A percentile compares a stretch with the other conserved stretches of the same genome.
Conservation (phyloP, 2,329 filamentous ascomycete species). For the Colletotrichum echinochloae region DNA sequence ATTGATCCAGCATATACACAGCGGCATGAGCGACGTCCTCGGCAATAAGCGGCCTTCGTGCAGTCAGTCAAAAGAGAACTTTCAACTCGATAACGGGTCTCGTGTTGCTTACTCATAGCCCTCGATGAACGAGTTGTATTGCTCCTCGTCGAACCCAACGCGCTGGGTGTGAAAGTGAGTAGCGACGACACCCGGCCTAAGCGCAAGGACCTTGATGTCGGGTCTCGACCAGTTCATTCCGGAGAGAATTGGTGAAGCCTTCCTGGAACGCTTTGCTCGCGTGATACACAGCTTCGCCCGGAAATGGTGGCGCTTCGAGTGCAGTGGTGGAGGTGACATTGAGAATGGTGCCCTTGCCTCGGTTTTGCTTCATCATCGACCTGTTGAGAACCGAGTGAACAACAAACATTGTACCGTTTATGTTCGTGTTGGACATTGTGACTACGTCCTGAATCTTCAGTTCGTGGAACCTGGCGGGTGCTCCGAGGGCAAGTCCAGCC, state of each 20-base stretch:
- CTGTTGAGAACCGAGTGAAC: slow-evolving; percentile 59
- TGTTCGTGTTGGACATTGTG: slow-evolving; percentile 61
- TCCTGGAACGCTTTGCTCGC: slow-evolving; percentile 60
- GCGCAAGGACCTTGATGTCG: slow-evolving; percentile 59
- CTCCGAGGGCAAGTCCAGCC: slow-evolving; percentile 60
- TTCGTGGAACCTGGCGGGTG: slow-evolving; percentile 56
- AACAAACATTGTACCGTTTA: slow-evolving; percentile 60
- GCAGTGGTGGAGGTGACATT: slow-evolving; percentile 62
- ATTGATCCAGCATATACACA: slow-evolving; percentile 56
- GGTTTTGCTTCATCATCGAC: slow-evolving; percentile 53
- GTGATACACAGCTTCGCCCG: slow-evolving; percentile 62
- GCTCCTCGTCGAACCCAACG: slow-evolving; percentile 56
- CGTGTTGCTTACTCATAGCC: slow-evolving; percentile 51
- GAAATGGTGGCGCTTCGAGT: slow-evolving; percentile 60
- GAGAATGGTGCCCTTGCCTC: slow-evolving; percentile 55
- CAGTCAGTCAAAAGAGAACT: background rate
- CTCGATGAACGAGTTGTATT: slow-evolving; percentile 57
- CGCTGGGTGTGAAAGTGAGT: slow-evolving; percentile 61
- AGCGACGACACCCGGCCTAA: slow-evolving; percentile 60
- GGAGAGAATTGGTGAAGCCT: slow-evolving; percentile 60
- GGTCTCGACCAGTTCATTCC: slow-evolving; percentile 59
- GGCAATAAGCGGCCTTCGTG: slow-evolving; percentile 24
- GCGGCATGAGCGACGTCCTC: slow-evolving; percentile 57
- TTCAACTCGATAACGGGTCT: background rate
- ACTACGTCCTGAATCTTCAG: slow-evolving; percentile 55